Percentiles rank a stretch among this genome's conserved stretches.
These are phyloP conservation scores for Senna siamea DNA, from an alignment of 306 rosid genomes.

Conservation along the genomic window DNA sequence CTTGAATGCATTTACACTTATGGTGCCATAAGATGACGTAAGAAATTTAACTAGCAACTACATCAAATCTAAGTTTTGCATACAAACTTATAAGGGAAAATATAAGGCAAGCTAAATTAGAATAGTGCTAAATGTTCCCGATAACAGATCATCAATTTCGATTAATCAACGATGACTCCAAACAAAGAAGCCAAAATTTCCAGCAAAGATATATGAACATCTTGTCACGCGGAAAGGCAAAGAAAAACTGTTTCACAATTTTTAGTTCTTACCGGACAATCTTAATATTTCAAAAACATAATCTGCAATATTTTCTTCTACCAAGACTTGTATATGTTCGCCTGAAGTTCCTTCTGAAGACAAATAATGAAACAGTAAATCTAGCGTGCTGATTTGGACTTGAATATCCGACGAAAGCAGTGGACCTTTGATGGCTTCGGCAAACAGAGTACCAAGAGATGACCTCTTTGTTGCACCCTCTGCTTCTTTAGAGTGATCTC, in stretches of 20 bases:
- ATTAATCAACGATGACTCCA: slow-evolving; percentile 27
- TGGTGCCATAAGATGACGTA: not conserved
- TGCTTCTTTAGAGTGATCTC: slow-evolving; percentile 42
- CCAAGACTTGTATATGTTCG: slow-evolving; percentile 67
- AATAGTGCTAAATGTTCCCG: slow-evolving; percentile 19
- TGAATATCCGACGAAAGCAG: slow-evolving; percentile 77
- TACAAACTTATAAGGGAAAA: slow-evolving; percentile 23
- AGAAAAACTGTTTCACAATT: slow-evolving; percentile 1
- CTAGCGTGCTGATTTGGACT: slow-evolving; percentile 78
- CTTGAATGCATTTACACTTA: not conserved
- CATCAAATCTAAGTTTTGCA: slow-evolving; percentile 32
- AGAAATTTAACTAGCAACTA: slow-evolving; percentile 4
- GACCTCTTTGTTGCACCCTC: slow-evolving; percentile 52
- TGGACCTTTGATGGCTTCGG: slow-evolving; percentile 96
- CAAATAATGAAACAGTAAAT: slow-evolving; percentile 70
- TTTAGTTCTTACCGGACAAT: slow-evolving; percentile 75
- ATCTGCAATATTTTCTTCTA: slow-evolving; percentile 92
- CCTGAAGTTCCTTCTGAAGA: slow-evolving; percentile 61
- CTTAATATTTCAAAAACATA: slow-evolving; percentile 91
- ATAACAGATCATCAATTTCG: slow-evolving; percentile 28
- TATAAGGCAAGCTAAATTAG: slow-evolving; percentile 24
- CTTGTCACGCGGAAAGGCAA: slow-evolving; percentile 13
- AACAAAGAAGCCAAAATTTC: slow-evolving; percentile 11
- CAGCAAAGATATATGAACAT: slow-evolving; percentile 8
- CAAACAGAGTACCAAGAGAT: slow-evolving; percentile 62